phyloP scores from a whole-genome alignment of 441 rosid species.

The Pelargonium myrrhifolium region DNA sequence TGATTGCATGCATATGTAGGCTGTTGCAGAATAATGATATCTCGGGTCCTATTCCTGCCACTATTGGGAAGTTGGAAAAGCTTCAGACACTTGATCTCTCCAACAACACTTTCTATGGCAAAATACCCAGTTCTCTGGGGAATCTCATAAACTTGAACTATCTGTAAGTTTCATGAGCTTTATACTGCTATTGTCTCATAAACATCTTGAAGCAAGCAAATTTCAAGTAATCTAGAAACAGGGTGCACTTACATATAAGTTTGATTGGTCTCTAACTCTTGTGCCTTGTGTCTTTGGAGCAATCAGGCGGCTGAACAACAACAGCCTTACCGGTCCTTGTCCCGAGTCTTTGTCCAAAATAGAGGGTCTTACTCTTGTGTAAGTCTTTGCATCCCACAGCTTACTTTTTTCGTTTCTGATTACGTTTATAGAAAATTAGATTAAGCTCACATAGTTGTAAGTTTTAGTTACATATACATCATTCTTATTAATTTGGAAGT shows the following conservation, averaged over 20 bases:
- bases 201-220: background rate
- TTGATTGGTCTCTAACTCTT: background rate
- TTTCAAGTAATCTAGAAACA: slow-evolving; percentile 3
- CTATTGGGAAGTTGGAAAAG: slow-evolving; percentile 58
- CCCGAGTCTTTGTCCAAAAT: slow-evolving; percentile 68
- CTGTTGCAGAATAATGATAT: slow-evolving; percentile 84
- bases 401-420: background rate
- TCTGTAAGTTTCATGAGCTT: slow-evolving; percentile 39
- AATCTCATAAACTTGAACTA: slow-evolving; percentile 56
- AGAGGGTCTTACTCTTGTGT: slow-evolving; percentile 82
- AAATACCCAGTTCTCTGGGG: slow-evolving; percentile 56
- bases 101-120: slow-evolving; percentile 55
- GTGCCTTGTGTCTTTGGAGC: slow-evolving; percentile 16
- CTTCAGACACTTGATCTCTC: slow-evolving; percentile 90
- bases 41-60: slow-evolving; percentile 64
- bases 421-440: background rate
- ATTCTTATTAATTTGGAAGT: slow-evolving; percentile 19
- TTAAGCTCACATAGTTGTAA: background rate
- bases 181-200: background rate
- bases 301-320: slow-evolving; percentile 80
- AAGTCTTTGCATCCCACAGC: slow-evolving; percentile 27
- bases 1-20: slow-evolving; percentile 32
- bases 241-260: background rate
- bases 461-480: slow-evolving; percentile 3
- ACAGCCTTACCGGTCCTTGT: slow-evolving; percentile 61